Conservation (phyloP, 306 rosid species). For the Rosa rugosa region DNA sequence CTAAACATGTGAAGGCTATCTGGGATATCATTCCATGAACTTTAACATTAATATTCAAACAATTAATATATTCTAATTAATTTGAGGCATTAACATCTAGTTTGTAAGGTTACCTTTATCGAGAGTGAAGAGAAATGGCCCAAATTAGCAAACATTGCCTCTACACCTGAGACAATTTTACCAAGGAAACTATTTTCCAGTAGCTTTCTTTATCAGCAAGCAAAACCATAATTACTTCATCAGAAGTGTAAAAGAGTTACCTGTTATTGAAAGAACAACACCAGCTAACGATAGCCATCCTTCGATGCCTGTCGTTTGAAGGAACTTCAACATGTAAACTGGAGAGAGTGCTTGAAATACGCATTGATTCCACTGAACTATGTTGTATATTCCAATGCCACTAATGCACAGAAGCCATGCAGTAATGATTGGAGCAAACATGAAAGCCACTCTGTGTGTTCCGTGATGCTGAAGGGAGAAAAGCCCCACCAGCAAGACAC, state of each 20-base stretch:
- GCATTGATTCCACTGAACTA: constrained; percentile 60
- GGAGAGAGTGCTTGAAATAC: constrained; percentile 63
- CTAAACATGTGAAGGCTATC: constrained; percentile 71
- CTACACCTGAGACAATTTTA: constrained; percentile 66
- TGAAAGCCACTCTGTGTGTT: constrained; percentile 69
- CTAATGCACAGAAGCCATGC: constrained; percentile 67
- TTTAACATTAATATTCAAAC: not conserved
- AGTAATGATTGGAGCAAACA: constrained; percentile 70
- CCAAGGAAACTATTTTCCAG: constrained; percentile 28
- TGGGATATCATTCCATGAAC: constrained; percentile 35
- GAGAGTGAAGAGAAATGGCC: constrained; percentile 87
- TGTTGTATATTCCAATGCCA: constrained; percentile 62
- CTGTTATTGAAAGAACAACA: constrained; percentile 68
- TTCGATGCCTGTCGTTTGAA: constrained; percentile 46
- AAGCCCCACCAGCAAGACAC: constrained; percentile 65
- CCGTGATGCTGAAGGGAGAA: constrained; percentile 82
- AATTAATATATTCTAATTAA: not conserved
- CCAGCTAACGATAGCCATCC: constrained; percentile 75
- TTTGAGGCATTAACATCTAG: constrained; percentile 4
- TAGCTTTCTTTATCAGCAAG: constrained; percentile 22
- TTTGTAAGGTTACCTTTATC: constrained; percentile 56
- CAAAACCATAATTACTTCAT: constrained; percentile 25
- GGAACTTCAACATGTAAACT: constrained; percentile 56
- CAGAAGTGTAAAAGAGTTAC: constrained; percentile 36
- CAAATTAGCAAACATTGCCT: constrained; percentile 82